phyloP scores from a whole-genome alignment of 805 yeast genomes.

The Priceomyces castillae region DNA sequence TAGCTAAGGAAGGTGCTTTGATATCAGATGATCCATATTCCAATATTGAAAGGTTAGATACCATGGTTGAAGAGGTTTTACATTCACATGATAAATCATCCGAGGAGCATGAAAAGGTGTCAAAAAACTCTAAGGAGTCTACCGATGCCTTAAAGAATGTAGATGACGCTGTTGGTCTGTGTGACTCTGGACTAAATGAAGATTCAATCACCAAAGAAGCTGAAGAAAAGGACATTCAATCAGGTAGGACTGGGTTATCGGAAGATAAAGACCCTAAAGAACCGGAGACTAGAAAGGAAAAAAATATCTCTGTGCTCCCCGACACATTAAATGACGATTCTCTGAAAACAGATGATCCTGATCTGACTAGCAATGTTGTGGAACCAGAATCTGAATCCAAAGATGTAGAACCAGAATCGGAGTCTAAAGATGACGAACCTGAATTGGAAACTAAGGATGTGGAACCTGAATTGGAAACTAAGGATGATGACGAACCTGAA shows the following conservation, averaged over 20 bases:
- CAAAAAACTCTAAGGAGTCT: conserved; percentile 2
- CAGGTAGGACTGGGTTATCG: no score
- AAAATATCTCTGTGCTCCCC: no score
- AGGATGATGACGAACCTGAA: neutral
- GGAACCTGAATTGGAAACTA: neutral
- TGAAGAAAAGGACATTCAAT: no score
- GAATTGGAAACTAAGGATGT: neutral
- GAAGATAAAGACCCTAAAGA: neutral
- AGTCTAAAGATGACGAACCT: neutral
- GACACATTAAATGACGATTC: no score
- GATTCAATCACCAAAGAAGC: no score
- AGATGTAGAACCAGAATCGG: neutral
- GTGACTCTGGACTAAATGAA: no score
- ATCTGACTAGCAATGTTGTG: no score
- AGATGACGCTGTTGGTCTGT: neutral
- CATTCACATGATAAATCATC: conserved; percentile 10
- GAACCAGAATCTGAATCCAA: neutral
- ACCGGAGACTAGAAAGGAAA: no score
- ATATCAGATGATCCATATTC: conserved; percentile 49
- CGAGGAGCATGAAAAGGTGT: neutral
- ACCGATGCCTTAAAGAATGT: conserved; percentile 3
- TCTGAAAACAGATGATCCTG: no score
- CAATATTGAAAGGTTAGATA: conserved; percentile 47
- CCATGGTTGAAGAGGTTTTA: conserved; percentile 48
- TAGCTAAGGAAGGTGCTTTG: conserved; percentile 57